Percentiles rank a stretch among this genome's conserved stretches.
These are phyloP conservation scores for Lathyrus tuberosus DNA, from an alignment of 306 rosid species.

Conservation along the genomic window DNA sequence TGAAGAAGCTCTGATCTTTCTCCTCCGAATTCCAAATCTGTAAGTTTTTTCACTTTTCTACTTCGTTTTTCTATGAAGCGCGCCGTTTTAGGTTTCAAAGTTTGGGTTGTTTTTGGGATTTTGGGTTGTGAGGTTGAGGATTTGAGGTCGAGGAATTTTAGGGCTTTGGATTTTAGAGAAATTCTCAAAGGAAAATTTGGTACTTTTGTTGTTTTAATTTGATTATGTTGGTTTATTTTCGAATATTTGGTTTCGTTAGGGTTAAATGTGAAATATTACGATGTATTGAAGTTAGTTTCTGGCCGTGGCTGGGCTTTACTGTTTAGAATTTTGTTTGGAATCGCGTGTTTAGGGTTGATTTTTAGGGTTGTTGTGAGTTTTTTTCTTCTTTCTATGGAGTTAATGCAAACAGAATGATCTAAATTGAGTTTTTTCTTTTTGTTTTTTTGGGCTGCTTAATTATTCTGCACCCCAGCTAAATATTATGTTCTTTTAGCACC, in stretches of 20 bases:
- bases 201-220: slow-evolving; percentile 18
- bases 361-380: slow-evolving; percentile 8
- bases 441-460: background rate
- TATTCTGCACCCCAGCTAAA: background rate
- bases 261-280: slow-evolving; percentile 31
- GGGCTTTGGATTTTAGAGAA: slow-evolving; percentile 52
- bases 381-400: slow-evolving; percentile 8
- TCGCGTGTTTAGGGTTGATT: slow-evolving; percentile 5
- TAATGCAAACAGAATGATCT: slow-evolving; percentile 28
- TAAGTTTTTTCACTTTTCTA: slow-evolving; percentile 41
- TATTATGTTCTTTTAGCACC: background rate
- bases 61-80: background rate
- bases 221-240: slow-evolving; percentile 20
- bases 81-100: background rate
- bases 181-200: background rate
- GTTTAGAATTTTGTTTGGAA: slow-evolving; percentile 14
- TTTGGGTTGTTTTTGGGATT: slow-evolving; percentile 16
- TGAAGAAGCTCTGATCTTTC: slow-evolving; percentile 39
- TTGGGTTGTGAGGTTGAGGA: slow-evolving; percentile 17
- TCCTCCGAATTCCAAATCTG: slow-evolving; percentile 48
- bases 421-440: background rate
- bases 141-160: slow-evolving; percentile 40
- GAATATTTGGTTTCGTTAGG: slow-evolving; percentile 9
- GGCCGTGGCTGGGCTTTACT: slow-evolving; percentile 4
- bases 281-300: slow-evolving; percentile 29